Conservation (phyloP, 2,329 filamentous ascomycete genomes). For the Colletotrichum acutatum region DNA sequence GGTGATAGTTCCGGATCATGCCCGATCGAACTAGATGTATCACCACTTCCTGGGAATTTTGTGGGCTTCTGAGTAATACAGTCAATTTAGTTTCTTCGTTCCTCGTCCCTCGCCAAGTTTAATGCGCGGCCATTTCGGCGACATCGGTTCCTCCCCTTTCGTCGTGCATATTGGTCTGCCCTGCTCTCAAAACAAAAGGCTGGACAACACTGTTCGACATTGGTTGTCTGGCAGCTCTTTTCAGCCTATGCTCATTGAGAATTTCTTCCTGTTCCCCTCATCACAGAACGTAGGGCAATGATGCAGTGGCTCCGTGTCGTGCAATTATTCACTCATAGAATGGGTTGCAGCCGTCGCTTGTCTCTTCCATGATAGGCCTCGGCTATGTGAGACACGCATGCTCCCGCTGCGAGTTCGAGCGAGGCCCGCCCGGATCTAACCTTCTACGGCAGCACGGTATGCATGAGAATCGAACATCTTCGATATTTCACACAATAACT, state of each 20-base stretch:
- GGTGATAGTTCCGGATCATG: neutral
- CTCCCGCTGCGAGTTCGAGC: neutral
- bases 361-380: neutral
- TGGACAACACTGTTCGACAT: fast-evolving
- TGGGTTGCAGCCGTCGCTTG: neutral
- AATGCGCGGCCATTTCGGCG: too few species aligned
- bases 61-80: neutral
- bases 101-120: fast-evolving
- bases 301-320: fast-evolving
- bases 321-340: neutral
- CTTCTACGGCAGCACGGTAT: neutral
- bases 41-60: neutral
- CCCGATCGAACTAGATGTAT: neutral
- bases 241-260: fast-evolving
- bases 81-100: fast-evolving
- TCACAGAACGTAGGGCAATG: fast-evolving
- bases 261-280: neutral
- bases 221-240: neutral
- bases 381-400: neutral
- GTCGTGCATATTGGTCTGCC: fast-evolving
- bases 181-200: neutral
- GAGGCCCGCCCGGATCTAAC: neutral
- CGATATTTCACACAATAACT: fast-evolving
- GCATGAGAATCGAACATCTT: neutral
- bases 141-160: too few species aligned